These are phyloP conservation scores for Serendipita vermifera DNA, from an alignment of 768 basidiomycete species.

Conservation along the genomic window DNA sequence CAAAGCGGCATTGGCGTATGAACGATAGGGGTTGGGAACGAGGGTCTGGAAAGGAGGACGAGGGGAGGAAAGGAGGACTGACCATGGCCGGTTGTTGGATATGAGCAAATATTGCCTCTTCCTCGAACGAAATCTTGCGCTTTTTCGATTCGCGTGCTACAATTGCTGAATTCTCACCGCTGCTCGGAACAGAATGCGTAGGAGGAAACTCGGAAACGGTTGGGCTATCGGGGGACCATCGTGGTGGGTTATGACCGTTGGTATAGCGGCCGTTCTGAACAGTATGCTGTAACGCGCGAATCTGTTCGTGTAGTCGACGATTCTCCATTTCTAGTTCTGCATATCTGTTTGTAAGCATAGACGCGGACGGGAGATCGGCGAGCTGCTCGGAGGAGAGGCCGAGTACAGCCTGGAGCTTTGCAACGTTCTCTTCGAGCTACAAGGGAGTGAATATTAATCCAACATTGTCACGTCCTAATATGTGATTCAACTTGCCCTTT, in stretches of 20 bases:
- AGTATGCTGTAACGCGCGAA: neutral
- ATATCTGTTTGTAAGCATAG: conserved; percentile 43
- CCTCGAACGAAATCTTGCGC: conserved; percentile 5
- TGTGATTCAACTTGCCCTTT: conserved; percentile 42
- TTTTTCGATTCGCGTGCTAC: neutral
- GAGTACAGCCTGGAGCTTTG: conserved; percentile 65
- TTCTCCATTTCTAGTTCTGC: conserved; percentile 75
- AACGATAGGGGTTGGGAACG: too few relatives aligned
- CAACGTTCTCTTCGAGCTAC: conserved; percentile 75
- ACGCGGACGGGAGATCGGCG: conserved; percentile 54
- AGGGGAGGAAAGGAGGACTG: conserved; percentile 17
- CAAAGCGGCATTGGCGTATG: too few relatives aligned
- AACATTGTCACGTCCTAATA: conserved; percentile 11
- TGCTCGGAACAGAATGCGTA: neutral
- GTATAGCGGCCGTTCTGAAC: neutral
- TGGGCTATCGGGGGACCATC: conserved; percentile 2
- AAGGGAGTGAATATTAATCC: conserved; percentile 12
- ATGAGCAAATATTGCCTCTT: neutral
- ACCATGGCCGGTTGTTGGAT: neutral
- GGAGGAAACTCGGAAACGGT: conserved; percentile 3
- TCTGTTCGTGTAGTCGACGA: conserved; percentile 31
- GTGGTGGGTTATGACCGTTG: neutral
- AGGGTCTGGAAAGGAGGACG: conserved; percentile 17
- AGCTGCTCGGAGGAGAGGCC: conserved; percentile 65
- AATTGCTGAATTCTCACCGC: neutral